These are phyloP conservation scores for Karstenula rhodostoma DNA, from an alignment of 2,329 filamentous ascomycete genomes.

Conservation along the genomic window DNA sequence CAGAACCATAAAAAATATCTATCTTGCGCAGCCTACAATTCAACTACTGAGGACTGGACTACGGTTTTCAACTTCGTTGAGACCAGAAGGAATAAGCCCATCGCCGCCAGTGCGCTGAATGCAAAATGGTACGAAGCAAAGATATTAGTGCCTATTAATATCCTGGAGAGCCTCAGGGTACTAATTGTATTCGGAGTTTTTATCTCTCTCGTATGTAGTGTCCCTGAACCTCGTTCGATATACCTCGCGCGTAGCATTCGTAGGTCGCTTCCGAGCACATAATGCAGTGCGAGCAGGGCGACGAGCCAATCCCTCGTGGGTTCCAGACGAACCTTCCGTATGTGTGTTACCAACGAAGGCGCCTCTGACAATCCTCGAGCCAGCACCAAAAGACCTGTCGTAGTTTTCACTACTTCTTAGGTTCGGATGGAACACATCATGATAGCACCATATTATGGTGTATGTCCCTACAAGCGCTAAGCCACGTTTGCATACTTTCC, in stretches of 20 bases:
- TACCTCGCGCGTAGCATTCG: neutral
- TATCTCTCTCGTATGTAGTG: neutral
- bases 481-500: neutral
- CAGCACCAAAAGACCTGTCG: neutral
- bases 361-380: neutral
- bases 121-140: constrained; percentile 19
- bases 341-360: neutral
- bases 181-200: neutral
- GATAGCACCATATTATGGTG: neutral
- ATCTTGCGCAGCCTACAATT: constrained; percentile 24
- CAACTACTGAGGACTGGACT: constrained; percentile 29
- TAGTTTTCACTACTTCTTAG: neutral
- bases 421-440: neutral
- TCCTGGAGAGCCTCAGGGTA: neutral
- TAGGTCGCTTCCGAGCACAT: neutral
- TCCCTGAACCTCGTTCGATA: neutral
- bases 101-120: constrained; percentile 20
- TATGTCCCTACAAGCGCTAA: neutral
- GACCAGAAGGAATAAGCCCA: constrained; percentile 19
- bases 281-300: neutral
- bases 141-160: constrained; percentile 12
- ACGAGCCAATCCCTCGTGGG: neutral
- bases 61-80: constrained; percentile 23
- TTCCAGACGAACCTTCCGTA: neutral
- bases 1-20: constrained; percentile 24